A percentile compares a stretch with the other conserved stretches of the same genome.
Conservation (phyloP, 225 moss, liverwort and hornwort genomes). For the Pleurozium schreberi region DNA sequence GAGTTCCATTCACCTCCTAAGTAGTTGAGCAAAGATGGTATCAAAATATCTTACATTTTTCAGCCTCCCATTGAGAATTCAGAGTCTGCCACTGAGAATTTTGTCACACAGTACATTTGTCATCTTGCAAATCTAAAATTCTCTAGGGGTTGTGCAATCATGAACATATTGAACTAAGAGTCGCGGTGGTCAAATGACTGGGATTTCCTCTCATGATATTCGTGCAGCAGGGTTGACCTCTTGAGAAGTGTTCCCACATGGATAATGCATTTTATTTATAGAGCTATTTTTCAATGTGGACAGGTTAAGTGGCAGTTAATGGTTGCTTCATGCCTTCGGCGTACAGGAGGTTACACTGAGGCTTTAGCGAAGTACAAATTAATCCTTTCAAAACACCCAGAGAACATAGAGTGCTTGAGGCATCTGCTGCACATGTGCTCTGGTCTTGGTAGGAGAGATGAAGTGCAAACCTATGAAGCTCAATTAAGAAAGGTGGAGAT, state of each 20-base stretch:
- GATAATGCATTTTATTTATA: background rate
- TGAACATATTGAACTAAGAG: background rate
- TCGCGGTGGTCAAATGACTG: background rate
- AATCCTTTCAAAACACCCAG: conserved; percentile 56
- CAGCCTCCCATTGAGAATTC: no score
- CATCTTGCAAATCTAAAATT: background rate
- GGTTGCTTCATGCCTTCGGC: conserved; percentile 86
- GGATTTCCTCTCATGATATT: background rate
- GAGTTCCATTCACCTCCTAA: background rate
- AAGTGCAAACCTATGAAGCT: conserved; percentile 42
- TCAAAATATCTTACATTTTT: background rate
- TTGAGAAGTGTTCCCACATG: background rate
- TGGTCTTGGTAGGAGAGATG: conserved; percentile 78
- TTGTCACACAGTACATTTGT: background rate
- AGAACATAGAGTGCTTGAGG: conserved; percentile 77
- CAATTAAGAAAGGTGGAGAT: conserved; percentile 46
- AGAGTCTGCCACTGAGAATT: background rate
- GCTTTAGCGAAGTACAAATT: conserved; percentile 75
- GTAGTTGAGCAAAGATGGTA: background rate
- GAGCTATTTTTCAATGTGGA: background rate
- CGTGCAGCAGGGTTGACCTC: background rate
- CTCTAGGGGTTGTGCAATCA: background rate
- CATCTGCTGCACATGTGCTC: conserved; percentile 79
- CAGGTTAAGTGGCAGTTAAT: conserved; percentile 97
- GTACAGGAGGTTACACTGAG: conserved; percentile 67